These are phyloP conservation scores for Gardenia jasminoides DNA, from an alignment of 257 asterid species.

Conservation along the genomic window DNA sequence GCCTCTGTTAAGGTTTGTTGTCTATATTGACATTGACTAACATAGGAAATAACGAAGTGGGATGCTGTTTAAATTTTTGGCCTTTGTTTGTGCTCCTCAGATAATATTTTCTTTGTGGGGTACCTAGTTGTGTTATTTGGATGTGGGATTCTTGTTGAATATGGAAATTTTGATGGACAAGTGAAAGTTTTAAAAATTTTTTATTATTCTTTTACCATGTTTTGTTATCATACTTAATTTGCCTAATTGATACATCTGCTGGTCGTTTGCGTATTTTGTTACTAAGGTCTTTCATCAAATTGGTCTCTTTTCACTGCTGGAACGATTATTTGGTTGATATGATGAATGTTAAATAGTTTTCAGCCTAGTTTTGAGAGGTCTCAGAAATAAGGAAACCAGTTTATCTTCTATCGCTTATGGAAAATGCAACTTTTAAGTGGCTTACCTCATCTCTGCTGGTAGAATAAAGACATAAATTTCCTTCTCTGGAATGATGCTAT, in stretches of 20 bases:
- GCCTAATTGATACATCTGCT: not conserved
- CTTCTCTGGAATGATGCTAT: not conserved
- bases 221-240: not conserved
- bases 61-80: not conserved
- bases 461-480: not conserved
- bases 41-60: not conserved
- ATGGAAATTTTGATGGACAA: not conserved
- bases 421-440: too few species aligned
- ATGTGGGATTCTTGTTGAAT: not conserved
- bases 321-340: not conserved
- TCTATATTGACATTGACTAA: not conserved
- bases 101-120: not conserved
- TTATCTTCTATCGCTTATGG: too few species aligned
- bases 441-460: not conserved
- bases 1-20: slow-evolving; percentile 77
- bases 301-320: not conserved
- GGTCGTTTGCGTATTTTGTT: not conserved
- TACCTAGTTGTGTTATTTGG: too few species aligned
- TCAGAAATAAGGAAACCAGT: not conserved
- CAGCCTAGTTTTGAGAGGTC: not conserved
- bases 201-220: too few species aligned
- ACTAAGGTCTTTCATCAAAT: not conserved
- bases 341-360: not conserved
- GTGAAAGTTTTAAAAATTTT: not conserved
- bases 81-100: not conserved